Percentiles rank a stretch among this genome's conserved stretches.
Conservation (phyloP, 2,329 filamentous ascomycete genomes). For the Xylaria sp. region DNA sequence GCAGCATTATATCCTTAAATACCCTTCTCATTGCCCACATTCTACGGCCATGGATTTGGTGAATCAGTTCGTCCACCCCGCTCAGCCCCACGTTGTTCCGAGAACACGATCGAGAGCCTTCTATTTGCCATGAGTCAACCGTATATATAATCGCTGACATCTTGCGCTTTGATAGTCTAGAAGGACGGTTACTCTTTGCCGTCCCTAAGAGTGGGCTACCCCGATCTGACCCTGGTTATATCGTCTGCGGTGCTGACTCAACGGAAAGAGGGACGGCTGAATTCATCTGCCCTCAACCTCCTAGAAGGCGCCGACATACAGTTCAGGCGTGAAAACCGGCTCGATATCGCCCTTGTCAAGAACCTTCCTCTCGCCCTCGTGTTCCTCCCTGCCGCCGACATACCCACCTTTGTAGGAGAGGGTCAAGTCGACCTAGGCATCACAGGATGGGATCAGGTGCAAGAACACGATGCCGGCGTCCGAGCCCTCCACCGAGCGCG, state of each 20-base stretch:
- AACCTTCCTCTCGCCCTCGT: conserved; percentile 94
- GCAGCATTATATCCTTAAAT: neutral
- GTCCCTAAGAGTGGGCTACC: conserved; percentile 89
- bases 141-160: conserved; percentile 39
- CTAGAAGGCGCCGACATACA: conserved; percentile 94
- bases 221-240: neutral
- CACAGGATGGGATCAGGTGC: conserved; percentile 89
- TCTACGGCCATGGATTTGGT: conserved; percentile 53
- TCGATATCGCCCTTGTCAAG: conserved; percentile 97
- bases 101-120: neutral
- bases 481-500: conserved; percentile 51
- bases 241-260: conserved; percentile 25
- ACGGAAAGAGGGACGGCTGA: conserved; percentile 81
- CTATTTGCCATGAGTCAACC: neutral
- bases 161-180: conserved; percentile 62
- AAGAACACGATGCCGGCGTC: conserved; percentile 78
- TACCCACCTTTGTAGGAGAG: conserved; percentile 95
- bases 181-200: conserved; percentile 91
- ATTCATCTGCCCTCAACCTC: conserved; percentile 85
- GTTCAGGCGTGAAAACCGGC: conserved; percentile 90
- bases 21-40: neutral
- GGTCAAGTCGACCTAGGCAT: conserved; percentile 93
- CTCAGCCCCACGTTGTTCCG: conserved; percentile 3
- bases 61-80: conserved; percentile 50
- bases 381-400: conserved; percentile 95